These are phyloP conservation scores for Colletotrichum somersetense DNA, from an alignment of 2,329 filamentous ascomycete genomes.

Conservation along the genomic window DNA sequence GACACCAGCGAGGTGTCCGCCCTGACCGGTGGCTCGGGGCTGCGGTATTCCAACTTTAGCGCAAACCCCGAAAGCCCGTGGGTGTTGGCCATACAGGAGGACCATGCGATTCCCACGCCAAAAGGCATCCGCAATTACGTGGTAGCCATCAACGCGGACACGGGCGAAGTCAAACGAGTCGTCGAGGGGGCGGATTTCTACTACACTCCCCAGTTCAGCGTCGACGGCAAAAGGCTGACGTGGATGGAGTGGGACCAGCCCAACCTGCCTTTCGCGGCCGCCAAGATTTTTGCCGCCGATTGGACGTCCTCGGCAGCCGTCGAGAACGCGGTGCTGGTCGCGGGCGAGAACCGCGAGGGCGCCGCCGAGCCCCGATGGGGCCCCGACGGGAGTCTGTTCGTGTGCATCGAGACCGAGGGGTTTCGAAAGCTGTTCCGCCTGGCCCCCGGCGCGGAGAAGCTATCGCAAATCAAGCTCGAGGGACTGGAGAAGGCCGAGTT, in stretches of 20 bases:
- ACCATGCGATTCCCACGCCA: slow-evolving; percentile 56
- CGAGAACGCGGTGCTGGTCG: slow-evolving; percentile 51
- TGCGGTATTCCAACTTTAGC: slow-evolving; percentile 63
- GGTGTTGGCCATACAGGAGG: slow-evolving; percentile 66
- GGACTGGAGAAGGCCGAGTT: slow-evolving; percentile 58
- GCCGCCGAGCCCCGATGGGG: slow-evolving; percentile 65
- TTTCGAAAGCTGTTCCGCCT: slow-evolving; percentile 62
- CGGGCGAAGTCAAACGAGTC: slow-evolving; percentile 57
- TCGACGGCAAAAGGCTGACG: slow-evolving; percentile 58
- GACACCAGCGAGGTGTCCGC: slow-evolving; percentile 50
- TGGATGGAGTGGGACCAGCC: slow-evolving; percentile 70
- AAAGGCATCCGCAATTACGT: slow-evolving; percentile 53
- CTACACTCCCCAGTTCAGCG: slow-evolving; percentile 62
- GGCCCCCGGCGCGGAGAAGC: slow-evolving; percentile 45
- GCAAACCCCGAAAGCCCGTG: slow-evolving; percentile 54
- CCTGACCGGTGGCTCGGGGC: slow-evolving; percentile 49
- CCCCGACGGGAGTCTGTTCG: slow-evolving; percentile 62
- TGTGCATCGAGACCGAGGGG: slow-evolving; percentile 59
- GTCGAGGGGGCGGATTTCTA: slow-evolving; percentile 65
- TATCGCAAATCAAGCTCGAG: slow-evolving; percentile 50
- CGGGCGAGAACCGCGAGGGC: slow-evolving; percentile 57
- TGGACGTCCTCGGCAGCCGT: slow-evolving; percentile 54
- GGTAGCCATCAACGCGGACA: slow-evolving; percentile 55
- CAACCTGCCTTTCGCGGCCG: slow-evolving; percentile 64
- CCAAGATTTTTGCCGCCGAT: slow-evolving; percentile 58